phyloP scores from a whole-genome alignment of 2,329 filamentous ascomycete species.

The Aspergillus ruber region DNA sequence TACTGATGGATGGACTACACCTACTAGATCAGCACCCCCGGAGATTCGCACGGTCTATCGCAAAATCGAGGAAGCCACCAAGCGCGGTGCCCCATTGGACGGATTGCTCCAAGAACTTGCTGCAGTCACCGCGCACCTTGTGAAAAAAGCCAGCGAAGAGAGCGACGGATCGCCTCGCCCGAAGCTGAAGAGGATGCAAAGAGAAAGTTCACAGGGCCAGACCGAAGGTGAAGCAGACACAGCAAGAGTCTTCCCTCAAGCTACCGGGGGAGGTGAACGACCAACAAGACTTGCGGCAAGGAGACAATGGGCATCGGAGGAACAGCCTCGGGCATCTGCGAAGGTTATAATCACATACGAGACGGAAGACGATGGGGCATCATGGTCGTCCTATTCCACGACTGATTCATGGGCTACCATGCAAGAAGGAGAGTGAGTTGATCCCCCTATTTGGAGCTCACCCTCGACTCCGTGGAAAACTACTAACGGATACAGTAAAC shows the following conservation, averaged over 20 bases:
- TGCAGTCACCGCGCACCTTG: conserved; percentile 10
- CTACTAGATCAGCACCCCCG: conserved; percentile 7
- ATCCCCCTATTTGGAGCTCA: not conserved
- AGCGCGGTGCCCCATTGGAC: conserved; percentile 21
- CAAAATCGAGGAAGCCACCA: conserved; percentile 24
- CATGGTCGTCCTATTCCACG: conserved; percentile 14
- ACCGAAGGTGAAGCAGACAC: not conserved
- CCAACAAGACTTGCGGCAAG: conserved; percentile 2
- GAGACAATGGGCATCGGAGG: conserved; percentile 13
- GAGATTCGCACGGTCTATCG: conserved; percentile 23
- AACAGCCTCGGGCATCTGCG: conserved; percentile 1
- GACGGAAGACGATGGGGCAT: conserved; percentile 7
- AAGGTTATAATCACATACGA: conserved; percentile 1
- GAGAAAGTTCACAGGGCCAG: not conserved
- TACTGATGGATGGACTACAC: conserved; percentile 5
- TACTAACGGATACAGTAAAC: conserved; percentile 9
- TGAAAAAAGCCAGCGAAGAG: conserved; percentile 5
- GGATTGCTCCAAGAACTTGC: conserved; percentile 23
- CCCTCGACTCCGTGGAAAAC: not conserved
- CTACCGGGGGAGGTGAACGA: not conserved
- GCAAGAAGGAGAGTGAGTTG: conserved; percentile 14
- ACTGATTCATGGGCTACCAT: conserved; percentile 19
- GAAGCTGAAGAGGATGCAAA: not conserved
- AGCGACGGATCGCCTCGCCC: conserved; percentile 3
- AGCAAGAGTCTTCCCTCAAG: too few relatives aligned